Evolutionary conservation across 768 basidiomycete species (phyloP).

Genomic region (Boletellus ananas): DNA sequence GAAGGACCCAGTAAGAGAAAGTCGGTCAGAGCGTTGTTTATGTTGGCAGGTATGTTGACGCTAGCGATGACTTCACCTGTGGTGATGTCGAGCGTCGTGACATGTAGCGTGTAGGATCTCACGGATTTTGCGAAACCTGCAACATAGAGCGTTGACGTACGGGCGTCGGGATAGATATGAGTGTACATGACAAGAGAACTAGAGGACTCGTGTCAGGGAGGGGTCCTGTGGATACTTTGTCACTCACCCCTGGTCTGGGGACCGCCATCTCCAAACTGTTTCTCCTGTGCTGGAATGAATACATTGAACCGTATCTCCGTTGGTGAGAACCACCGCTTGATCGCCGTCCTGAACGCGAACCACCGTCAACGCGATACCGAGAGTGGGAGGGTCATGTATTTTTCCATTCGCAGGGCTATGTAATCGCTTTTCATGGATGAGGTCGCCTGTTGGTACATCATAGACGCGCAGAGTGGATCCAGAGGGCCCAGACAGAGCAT

Average conservation of each 20-base stretch:
- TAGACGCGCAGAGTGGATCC: constrained; percentile 68
- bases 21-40: constrained; percentile 34
- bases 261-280: constrained; percentile 68
- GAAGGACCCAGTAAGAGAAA: constrained; percentile 34
- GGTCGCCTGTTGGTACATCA: constrained; percentile 57
- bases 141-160: constrained; percentile 53
- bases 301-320: constrained; percentile 55
- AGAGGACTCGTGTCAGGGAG: constrained; percentile 1
- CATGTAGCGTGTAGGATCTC: constrained; percentile 59
- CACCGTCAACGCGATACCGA: constrained; percentile 50
- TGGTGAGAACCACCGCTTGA: constrained; percentile 45
- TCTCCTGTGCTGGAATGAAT: constrained; percentile 52
- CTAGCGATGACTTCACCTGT: constrained; percentile 51
- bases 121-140: constrained; percentile 43
- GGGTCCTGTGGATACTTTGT: not conserved
- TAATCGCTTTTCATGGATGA: constrained; percentile 63
- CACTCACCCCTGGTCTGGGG: constrained; percentile 62
- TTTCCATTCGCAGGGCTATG: constrained; percentile 43
- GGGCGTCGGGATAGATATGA: constrained; percentile 50
- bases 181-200: constrained; percentile 68
- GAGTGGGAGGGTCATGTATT: constrained; percentile 47
- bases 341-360: constrained; percentile 32
- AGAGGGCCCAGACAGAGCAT: constrained; percentile 71
- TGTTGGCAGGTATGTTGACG: constrained; percentile 51
- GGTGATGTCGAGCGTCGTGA: constrained; percentile 53